phyloP scores from a whole-genome alignment of 2,329 filamentous ascomycete genomes.

The Coleophoma eucalyptorum region DNA sequence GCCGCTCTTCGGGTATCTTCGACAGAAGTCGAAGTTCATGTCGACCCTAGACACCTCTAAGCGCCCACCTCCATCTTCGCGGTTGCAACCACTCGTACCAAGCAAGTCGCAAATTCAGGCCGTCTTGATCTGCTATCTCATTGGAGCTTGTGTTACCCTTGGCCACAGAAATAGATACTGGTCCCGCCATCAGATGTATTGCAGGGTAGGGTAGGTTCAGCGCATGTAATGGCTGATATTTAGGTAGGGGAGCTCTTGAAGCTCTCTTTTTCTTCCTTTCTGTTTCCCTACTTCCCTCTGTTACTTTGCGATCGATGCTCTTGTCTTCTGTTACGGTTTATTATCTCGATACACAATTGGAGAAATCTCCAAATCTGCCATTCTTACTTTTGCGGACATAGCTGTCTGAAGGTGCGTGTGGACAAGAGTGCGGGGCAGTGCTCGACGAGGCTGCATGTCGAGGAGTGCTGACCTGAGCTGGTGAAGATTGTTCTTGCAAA shows the following conservation, averaged over 20 bases:
- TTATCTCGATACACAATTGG: background rate
- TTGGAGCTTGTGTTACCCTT: conserved; percentile 9
- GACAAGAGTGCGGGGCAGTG: background rate
- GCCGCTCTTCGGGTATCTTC: too few species aligned
- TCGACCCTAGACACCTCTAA: conserved; percentile 6
- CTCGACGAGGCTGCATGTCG: conserved; percentile 3
- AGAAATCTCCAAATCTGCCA: too few species aligned
- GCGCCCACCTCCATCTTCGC: conserved; percentile 11
- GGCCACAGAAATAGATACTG: conserved; percentile 20
- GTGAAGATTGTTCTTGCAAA: too few species aligned
- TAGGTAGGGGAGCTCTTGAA: background rate
- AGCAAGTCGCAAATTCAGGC: background rate
- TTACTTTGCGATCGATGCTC: background rate
- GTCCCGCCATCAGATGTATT: conserved; percentile 9
- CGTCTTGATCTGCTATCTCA: conserved; percentile 1
- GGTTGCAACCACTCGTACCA: background rate
- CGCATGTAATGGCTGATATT: background rate
- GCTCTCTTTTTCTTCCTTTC: background rate
- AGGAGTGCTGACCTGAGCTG: background rate
- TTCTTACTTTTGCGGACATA: too few species aligned
- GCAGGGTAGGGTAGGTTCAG: background rate
- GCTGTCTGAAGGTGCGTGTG: too few species aligned
- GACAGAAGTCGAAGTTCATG: too few species aligned
- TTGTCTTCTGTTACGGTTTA: too few species aligned
- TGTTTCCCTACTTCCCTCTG: background rate